Conservation (phyloP, 208 protist genomes). For the Leishmania amazonensis region DNA sequence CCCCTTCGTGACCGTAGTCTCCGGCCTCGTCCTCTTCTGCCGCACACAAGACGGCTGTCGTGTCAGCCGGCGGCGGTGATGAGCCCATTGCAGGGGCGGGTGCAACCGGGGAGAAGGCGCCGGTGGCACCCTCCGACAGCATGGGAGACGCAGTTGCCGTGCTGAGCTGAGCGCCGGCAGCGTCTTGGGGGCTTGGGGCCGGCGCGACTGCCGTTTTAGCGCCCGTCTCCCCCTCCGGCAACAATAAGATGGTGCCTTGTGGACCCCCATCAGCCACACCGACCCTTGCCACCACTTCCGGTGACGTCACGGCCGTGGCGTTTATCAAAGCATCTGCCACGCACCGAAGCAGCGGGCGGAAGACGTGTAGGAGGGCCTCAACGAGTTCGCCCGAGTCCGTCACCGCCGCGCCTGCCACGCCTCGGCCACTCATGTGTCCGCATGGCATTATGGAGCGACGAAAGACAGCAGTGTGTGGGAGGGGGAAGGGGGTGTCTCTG, state of each 20-base stretch:
- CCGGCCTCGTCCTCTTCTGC: not conserved
- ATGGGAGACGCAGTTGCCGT: not conserved
- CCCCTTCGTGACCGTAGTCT: not conserved
- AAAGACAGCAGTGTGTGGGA: not conserved
- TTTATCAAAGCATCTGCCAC: conserved; percentile 15
- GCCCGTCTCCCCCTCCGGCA: not conserved
- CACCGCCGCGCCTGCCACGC: not conserved
- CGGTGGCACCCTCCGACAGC: too few species aligned
- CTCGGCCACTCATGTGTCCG: not conserved
- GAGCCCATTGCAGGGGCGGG: not conserved
- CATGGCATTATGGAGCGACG: not conserved
- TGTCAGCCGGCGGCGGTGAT: not conserved
- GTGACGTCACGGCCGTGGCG: not conserved
- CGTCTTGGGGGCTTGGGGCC: not conserved
- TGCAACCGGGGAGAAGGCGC: too few species aligned
- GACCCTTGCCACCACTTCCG: not conserved
- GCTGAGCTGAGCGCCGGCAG: not conserved
- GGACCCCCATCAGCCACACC: not conserved
- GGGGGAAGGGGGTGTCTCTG: not conserved
- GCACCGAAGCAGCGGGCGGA: conserved; percentile 14
- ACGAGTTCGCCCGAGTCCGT: conserved; percentile 3
- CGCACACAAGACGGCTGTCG: not conserved
- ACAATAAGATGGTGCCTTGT: not conserved
- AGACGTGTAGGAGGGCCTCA: conserved; percentile 25
- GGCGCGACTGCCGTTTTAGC: not conserved